These are phyloP conservation scores for Rhamnella rubrinervis DNA, from an alignment of 331 rosid genomes.

Conservation along the genomic window DNA sequence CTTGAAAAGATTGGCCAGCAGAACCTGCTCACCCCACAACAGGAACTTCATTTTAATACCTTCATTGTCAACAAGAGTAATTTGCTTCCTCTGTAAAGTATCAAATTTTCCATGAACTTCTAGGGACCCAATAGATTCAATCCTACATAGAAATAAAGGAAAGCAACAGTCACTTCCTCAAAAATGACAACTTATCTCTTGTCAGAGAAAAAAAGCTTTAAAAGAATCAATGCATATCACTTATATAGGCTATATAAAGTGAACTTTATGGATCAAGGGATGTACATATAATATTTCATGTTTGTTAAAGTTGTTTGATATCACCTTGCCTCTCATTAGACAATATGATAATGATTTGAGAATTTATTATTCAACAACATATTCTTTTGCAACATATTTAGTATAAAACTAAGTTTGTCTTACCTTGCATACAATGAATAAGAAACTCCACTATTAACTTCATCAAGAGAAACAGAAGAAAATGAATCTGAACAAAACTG, in stretches of 20 bases:
- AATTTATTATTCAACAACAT: too few relatives aligned
- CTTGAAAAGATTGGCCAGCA: conserved; percentile 86
- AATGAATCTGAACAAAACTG: conserved; percentile 86
- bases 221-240: background rate
- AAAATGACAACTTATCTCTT: background rate
- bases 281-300: background rate
- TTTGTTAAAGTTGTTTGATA: background rate
- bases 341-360: background rate
- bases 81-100: conserved; percentile 49
- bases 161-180: conserved; percentile 3
- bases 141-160: conserved; percentile 43
- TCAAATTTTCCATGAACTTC: conserved; percentile 59
- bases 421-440: conserved; percentile 84
- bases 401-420: conserved; percentile 2
- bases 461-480: conserved; percentile 68
- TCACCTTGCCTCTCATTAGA: background rate
- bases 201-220: background rate
- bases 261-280: conserved; percentile 14
- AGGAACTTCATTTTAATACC: conserved; percentile 56
- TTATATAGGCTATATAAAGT: conserved; percentile 4
- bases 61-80: conserved; percentile 74
- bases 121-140: conserved; percentile 62
- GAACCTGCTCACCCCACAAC: conserved; percentile 86
- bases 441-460: conserved; percentile 46
- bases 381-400: too few relatives aligned